These are phyloP conservation scores for Hirschioporus abietinus DNA, from an alignment of 768 basidiomycete genomes.

Conservation along the genomic window DNA sequence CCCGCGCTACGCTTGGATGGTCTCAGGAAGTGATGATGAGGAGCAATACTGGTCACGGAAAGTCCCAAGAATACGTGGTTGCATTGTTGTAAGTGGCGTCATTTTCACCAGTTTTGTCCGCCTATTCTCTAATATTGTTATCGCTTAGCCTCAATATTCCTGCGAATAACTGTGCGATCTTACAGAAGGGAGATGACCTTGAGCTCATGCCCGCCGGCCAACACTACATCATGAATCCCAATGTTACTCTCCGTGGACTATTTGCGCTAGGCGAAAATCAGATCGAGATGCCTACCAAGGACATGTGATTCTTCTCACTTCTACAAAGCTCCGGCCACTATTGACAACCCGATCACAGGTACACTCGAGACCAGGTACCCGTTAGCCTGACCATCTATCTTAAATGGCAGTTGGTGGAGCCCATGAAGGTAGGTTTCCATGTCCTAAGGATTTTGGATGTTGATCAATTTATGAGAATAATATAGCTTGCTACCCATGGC, in stretches of 20 bases:
- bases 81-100: slow-evolving; percentile 60
- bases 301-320: slow-evolving; percentile 49
- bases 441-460: slow-evolving; percentile 6
- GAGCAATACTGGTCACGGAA: slow-evolving; percentile 40
- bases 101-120: slow-evolving; percentile 4
- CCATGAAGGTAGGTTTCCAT: slow-evolving; percentile 34
- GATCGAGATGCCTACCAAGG: slow-evolving; percentile 82
- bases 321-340: not conserved
- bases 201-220: slow-evolving; percentile 77
- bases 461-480: not conserved
- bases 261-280: slow-evolving; percentile 83
- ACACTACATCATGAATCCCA: slow-evolving; percentile 80
- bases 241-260: slow-evolving; percentile 72
- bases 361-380: slow-evolving; percentile 83
- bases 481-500: slow-evolving; percentile 71
- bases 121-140: slow-evolving; percentile 7
- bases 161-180: slow-evolving; percentile 81
- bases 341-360: slow-evolving; percentile 33
- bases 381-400: slow-evolving; percentile 80
- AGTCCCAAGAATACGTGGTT: slow-evolving; percentile 63
- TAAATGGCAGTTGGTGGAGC: slow-evolving; percentile 63
- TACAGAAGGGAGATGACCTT: slow-evolving; percentile 77
- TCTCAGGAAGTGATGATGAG: slow-evolving; percentile 78
- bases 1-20: slow-evolving; percentile 58
- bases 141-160: slow-evolving; percentile 68